Base-by-base conservation (phyloP, 495 filamentous ascomycete genomes). In the Annulohypoxylon bovei region DNA sequence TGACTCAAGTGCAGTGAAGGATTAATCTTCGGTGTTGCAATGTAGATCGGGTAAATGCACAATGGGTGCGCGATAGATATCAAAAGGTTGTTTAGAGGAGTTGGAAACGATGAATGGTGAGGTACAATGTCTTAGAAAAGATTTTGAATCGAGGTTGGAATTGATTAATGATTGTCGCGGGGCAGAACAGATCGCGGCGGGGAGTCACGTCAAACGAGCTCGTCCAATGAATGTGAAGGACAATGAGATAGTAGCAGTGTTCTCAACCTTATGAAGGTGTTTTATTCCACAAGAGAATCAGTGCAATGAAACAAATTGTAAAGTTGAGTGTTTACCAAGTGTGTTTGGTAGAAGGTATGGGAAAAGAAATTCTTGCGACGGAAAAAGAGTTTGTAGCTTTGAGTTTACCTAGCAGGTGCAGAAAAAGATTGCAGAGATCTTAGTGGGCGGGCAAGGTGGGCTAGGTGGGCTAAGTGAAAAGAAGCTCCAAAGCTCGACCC, bases 181-280 rank as follows among this genome's bases (percentile, higher is more conserved):
- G 67, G 67, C 60, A 69, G 44, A 35, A 54, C 0, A 28, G 58
- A 53, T 64, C 40, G 37, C 59, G 59, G 53, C 54, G 60, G 60
- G 60, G 66, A 68, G 66, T 63, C 47, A 68, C 66, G 42, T 37
- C 49, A 39, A 49, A 63, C 9, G 6, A 59, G 40, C 52, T 28
- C 16, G 20, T 53, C 53, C 25, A 55, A 25, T 22, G 16, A 22
- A 53, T 64, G 46, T 28, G 40, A 69, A 46, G 30, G 25, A 53
- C 35, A 16, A 58, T 23, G 20, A 40, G 3, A 47, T 46, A 37
- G 8, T 25, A 47, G 8, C 22, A 5, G 18, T 18, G 28, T 16
- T 42, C 33, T 35, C 4, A 20, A n/a, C n/a, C n/a, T n/a, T n/a
- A 6, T n/a, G 23, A 23, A 32, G 25, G 2, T 42, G 12, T 42